Evolutionary conservation across 1,284 basidiomycete species (phyloP), one percentile per base, ranked within the genome.

Genomic region (Sanghuangporus baumii): DNA sequence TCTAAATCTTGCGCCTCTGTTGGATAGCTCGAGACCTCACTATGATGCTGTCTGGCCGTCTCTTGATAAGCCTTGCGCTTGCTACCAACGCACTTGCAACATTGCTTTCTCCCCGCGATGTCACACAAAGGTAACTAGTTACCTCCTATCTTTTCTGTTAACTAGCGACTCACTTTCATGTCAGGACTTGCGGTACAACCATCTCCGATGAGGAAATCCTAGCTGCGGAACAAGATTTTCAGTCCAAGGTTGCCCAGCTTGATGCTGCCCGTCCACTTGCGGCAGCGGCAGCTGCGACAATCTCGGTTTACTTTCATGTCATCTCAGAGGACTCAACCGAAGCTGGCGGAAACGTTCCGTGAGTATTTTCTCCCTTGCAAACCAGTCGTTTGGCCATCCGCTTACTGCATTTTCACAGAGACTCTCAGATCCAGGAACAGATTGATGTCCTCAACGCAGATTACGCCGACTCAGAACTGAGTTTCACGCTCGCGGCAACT

Each of bases 241-340:
- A 74, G 61, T 73, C 78, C 31, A 68, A 64, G 41, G 51, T 70
- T n/a, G 71, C 70, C 56, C 59, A 71, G 18, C 68, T 75, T 58
- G 69, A 69, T 8, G 51, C 3, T 7, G 7, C 9, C 43, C 62
- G 55, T 6, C 69, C 67, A 16, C 71, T 74, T 2, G 69, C 68
- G n/a, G 71, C 74, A 20, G 69, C 68, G n/a, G 71, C 74, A 20
- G 68, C 72, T 34, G 18, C n/a, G n/a, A 48, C 54, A 8, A 23
- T 74, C 41, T 66, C 76, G 59, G 75, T 83, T 43, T 76, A 79
- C 72, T 81, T 77, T 72, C 79, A 83, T 67, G 79, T 82, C 61
- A 74, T 84, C 67, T 72, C 71, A 67, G 64, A 74, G 61, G 73
- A 78, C 66, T 66, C 63, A 4, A 76, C 78, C 23, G 52, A 71